A percentile compares a stretch with the other conserved stretches of the same genome.
These are phyloP conservation scores for Endogone sp. DNA, from an alignment of 192 early-diverging fungal genomes.

Conservation along the genomic window DNA sequence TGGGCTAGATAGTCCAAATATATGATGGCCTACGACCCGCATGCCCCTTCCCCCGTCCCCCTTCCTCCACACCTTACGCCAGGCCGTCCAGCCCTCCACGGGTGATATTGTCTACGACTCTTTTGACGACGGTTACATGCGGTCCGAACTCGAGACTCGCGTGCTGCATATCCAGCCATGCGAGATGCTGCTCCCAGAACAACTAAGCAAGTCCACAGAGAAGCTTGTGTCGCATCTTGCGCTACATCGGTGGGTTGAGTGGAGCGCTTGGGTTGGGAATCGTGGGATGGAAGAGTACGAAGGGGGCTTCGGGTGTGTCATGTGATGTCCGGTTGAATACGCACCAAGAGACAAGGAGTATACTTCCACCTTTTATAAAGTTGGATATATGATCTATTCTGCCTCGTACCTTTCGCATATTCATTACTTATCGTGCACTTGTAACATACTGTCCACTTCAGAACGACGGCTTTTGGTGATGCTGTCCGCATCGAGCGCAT, in stretches of 20 bases:
- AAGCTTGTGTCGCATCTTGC: constrained; percentile 36
- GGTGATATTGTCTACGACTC: constrained; percentile 71
- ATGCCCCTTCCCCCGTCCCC: no score
- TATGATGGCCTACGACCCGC: no score
- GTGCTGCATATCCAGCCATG: constrained; percentile 59
- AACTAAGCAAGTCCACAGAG: constrained; percentile 54
- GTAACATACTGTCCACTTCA: not conserved
- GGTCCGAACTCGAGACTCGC: constrained; percentile 66
- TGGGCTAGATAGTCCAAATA: no score
- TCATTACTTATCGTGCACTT: not conserved
- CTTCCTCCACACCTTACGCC: not conserved
- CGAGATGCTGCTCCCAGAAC: constrained; percentile 54
- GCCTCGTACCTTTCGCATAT: no score
- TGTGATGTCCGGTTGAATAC: not conserved
- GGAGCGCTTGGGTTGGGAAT: no score
- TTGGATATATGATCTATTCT: no score
- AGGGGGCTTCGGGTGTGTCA: not conserved
- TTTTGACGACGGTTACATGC: constrained; percentile 59
- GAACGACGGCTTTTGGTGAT: constrained; percentile 28
- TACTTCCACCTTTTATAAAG: no score
- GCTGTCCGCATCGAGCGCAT: constrained; percentile 52
- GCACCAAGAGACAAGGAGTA: no score
- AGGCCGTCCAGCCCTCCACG: constrained; percentile 60
- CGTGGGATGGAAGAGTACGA: no score
- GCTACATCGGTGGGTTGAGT: not conserved